Evolutionary conservation across 129 eudicot genomes (phyloP).

Genomic region (Helichrysum umbraculigerum): DNA sequence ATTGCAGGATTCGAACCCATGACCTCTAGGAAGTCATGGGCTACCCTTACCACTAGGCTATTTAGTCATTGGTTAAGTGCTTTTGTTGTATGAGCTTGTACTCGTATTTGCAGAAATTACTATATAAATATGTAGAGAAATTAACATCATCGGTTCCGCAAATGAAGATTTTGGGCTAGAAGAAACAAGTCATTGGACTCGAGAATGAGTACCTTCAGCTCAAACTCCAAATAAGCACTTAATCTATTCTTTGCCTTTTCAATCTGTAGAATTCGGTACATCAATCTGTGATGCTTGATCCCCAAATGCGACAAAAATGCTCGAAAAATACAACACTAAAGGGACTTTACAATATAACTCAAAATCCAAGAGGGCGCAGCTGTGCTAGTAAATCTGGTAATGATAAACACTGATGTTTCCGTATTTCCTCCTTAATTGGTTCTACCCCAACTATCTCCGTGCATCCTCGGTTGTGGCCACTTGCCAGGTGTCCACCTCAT

Average conservation of each 20-base stretch:
- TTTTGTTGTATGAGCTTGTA: not conserved
- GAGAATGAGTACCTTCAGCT: conserved; percentile 2
- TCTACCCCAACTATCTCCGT: not conserved
- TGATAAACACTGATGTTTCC: not conserved
- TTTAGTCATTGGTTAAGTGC: too few relatives aligned
- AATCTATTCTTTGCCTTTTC: not conserved
- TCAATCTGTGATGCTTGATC: not conserved
- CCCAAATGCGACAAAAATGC: not conserved
- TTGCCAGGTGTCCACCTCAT: not conserved
- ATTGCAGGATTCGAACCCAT: too few relatives aligned
- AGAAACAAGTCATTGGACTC: conserved; percentile 9
- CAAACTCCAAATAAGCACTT: conserved; percentile 4
- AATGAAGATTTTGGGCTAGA: not conserved
- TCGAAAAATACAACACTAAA: not conserved
- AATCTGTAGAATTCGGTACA: not conserved
- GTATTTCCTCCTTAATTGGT: not conserved
- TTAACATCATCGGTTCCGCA: not conserved
- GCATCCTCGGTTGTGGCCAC: not conserved
- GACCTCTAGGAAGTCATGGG: too few relatives aligned
- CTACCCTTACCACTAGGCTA: too few relatives aligned
- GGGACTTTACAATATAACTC: not conserved
- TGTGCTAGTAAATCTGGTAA: not conserved
- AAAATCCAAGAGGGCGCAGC: not conserved
- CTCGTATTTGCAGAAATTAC: not conserved
- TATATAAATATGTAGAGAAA: not conserved